Percentiles rank a stretch among this genome's conserved stretches.
phyloP scores from a whole-genome alignment of 192 early-diverging fungal genomes.

The Mortierella claussenii region DNA sequence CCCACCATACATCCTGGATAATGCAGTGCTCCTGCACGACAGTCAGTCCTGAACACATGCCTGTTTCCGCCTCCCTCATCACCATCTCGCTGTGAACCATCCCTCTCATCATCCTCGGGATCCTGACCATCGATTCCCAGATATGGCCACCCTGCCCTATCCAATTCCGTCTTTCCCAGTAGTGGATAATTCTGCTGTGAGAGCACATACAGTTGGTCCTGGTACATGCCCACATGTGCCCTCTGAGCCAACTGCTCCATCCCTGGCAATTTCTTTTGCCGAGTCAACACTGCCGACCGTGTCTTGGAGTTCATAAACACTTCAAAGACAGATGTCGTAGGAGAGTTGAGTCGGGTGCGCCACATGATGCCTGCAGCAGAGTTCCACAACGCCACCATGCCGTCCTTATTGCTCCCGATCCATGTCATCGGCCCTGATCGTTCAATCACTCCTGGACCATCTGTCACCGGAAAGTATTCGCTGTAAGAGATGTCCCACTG shows the following conservation, averaged over 20 bases:
- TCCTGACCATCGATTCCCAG: conserved; percentile 20
- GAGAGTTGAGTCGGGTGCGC: conserved; percentile 23
- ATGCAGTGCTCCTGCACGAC: conserved; percentile 8
- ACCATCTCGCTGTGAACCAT: neutral
- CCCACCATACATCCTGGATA: conserved; percentile 31
- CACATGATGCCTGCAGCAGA: neutral
- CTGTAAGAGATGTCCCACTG: conserved; percentile 50
- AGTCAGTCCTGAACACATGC: neutral
- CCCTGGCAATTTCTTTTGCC: conserved; percentile 4
- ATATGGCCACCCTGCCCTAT: neutral
- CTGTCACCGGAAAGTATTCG: conserved; percentile 25
- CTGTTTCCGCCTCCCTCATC: neutral
- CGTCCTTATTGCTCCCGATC: conserved; percentile 34
- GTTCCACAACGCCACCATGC: conserved; percentile 7
- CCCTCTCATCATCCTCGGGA: neutral
- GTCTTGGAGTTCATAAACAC: conserved; percentile 8
- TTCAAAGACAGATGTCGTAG: conserved; percentile 36
- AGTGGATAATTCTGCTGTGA: conserved; percentile 35
- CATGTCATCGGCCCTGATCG: neutral
- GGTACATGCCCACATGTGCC: conserved; percentile 30
- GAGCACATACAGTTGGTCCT: conserved; percentile 36
- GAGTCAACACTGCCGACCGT: neutral
- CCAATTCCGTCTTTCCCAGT: conserved; percentile 2
- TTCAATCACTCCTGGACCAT: neutral
- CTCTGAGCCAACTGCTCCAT: neutral